Conservation (phyloP, 2,329 filamentous ascomycete genomes). For the Ceratocystis lukuohia region DNA sequence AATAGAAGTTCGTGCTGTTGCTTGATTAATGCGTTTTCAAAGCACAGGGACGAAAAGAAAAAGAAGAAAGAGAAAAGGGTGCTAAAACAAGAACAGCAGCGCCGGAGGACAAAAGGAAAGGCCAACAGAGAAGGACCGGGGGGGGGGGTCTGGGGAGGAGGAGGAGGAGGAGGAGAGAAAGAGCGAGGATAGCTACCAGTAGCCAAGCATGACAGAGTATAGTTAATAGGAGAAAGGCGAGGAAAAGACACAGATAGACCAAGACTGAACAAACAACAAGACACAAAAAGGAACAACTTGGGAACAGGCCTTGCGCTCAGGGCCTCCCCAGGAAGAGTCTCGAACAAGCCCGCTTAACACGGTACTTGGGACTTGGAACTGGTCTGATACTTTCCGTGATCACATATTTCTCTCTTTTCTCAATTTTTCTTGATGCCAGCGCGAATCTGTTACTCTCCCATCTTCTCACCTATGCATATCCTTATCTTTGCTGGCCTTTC, state of each 20-base stretch:
- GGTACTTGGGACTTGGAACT: constrained; percentile 1
- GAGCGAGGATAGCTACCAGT: not conserved
- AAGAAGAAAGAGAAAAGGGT: constrained; percentile 10
- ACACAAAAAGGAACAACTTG: not conserved
- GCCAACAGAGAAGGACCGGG: not conserved
- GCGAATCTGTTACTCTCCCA: not conserved
- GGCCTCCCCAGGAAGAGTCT: not conserved
- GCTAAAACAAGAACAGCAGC: constrained; percentile 6
- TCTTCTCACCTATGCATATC: too few species aligned
- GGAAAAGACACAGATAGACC: not conserved
- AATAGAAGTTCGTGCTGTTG: constrained; percentile 3
- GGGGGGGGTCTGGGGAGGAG: not conserved
- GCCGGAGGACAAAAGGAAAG: not conserved
- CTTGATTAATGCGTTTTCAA: not conserved
- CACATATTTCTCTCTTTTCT: not conserved
- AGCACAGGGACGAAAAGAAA: not conserved
- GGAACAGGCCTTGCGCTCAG: not conserved
- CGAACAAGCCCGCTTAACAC: not conserved
- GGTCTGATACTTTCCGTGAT: not conserved
- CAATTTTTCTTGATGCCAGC: not conserved
- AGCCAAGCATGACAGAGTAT: not conserved
- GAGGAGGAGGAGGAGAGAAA: not conserved
- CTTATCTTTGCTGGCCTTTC: not conserved
- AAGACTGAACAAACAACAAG: not conserved
- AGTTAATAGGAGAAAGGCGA: not conserved